Percentiles rank a stretch among this genome's conserved stretches.
These are phyloP conservation scores for Ceratocystis lukuohia DNA, from an alignment of 2,329 filamentous ascomycete species.

Conservation along the genomic window DNA sequence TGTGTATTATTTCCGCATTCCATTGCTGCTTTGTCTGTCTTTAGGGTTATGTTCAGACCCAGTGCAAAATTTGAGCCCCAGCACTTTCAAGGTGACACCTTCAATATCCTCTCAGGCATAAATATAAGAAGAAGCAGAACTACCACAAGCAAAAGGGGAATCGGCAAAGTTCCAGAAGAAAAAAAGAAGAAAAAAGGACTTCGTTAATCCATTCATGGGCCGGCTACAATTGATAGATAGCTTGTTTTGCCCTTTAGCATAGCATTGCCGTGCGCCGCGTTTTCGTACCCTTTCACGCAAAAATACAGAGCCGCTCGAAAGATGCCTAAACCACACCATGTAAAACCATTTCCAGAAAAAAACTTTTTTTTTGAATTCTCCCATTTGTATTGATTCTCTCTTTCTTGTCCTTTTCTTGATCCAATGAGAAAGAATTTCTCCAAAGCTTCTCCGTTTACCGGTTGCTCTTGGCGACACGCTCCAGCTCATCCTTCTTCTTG, in stretches of 20 bases:
- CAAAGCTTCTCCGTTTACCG: slow-evolving; percentile 56
- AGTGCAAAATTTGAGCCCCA: too few relatives aligned
- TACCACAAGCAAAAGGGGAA: neutral
- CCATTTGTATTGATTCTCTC: slow-evolving; percentile 21
- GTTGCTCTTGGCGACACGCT: slow-evolving; percentile 99
- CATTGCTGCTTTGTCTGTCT: too few relatives aligned
- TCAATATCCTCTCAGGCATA: too few relatives aligned
- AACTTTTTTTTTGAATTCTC: slow-evolving; percentile 20
- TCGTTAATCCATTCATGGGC: slow-evolving; percentile 19
- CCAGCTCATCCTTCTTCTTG: slow-evolving; percentile 99
- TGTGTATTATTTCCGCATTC: too few relatives aligned
- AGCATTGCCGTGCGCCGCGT: slow-evolving; percentile 33
- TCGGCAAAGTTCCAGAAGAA: slow-evolving; percentile 6
- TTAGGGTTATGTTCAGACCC: too few relatives aligned
- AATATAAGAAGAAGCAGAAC: neutral
- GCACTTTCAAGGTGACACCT: neutral
- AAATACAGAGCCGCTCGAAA: slow-evolving; percentile 34
- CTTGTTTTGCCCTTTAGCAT: slow-evolving; percentile 30
- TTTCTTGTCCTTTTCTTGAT: slow-evolving; percentile 20
- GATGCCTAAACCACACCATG: slow-evolving; percentile 35
- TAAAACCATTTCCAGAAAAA: slow-evolving; percentile 26
- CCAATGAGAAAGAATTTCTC: slow-evolving; percentile 28
- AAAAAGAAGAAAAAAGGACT: slow-evolving; percentile 18
- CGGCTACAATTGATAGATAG: slow-evolving; percentile 29
- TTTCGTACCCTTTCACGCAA: slow-evolving; percentile 34